phyloP scores from a whole-genome alignment of 345 rosid species.

The Dovyalis caffra region DNA sequence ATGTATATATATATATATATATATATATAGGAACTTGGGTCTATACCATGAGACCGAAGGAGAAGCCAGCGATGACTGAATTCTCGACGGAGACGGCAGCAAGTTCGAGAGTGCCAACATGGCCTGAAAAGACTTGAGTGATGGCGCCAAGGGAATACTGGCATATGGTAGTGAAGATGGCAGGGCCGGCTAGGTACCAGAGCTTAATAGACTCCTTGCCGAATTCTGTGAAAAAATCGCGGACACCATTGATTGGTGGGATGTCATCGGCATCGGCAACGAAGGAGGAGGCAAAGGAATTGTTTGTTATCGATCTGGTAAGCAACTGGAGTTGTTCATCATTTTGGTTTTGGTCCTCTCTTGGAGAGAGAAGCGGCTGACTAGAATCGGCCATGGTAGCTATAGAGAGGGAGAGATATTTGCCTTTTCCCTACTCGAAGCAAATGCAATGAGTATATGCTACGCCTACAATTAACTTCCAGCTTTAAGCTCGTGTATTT shows the following conservation, averaged over 20 bases:
- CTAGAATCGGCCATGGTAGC: too few species aligned
- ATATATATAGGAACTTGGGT: too few species aligned
- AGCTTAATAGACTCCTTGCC: constrained; percentile 55
- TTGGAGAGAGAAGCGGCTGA: too few species aligned
- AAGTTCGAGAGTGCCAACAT: constrained; percentile 63
- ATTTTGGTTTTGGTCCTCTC: too few species aligned
- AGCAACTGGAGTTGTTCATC: background rate
- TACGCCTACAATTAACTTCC: too few species aligned
- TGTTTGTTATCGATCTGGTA: background rate
- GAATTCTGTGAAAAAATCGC: constrained; percentile 57
- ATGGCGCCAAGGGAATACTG: constrained; percentile 93
- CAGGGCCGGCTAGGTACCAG: constrained; percentile 91
- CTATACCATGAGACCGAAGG: constrained; percentile 74
- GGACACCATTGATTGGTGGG: constrained; percentile 45
- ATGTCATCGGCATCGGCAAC: constrained; percentile 51
- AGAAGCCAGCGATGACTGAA: constrained; percentile 92
- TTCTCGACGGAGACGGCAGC: constrained; percentile 88
- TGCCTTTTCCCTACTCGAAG: too few species aligned
- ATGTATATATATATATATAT: too few species aligned
- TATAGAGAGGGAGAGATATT: too few species aligned
- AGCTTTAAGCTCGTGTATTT: too few species aligned
- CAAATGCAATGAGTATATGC: too few species aligned
- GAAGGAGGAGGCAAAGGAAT: constrained; percentile 37
- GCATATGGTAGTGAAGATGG: constrained; percentile 80
- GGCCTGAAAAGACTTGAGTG: constrained; percentile 79